A percentile compares a stretch with the other conserved stretches of the same genome.
Evolutionary conservation across 805 yeast genomes (phyloP).

Genomic region (Starmerella kuoi): DNA sequence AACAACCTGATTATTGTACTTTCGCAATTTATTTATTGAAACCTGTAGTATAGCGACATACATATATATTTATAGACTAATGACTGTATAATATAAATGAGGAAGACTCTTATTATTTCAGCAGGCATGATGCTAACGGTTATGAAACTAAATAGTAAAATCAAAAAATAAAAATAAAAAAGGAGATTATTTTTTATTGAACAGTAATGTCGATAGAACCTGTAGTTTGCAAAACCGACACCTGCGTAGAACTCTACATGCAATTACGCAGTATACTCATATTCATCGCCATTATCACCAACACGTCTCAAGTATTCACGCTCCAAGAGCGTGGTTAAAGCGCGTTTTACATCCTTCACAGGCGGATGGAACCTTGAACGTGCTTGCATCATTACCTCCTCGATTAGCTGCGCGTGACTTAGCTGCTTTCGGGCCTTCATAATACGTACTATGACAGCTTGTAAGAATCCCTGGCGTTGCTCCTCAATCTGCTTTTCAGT

Average conservation of each 20-base stretch:
- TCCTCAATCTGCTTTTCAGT: conserved; percentile 73
- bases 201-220: no score
- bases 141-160: no score
- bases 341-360: conserved; percentile 73
- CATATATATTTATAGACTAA: no score
- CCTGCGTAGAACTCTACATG: no score
- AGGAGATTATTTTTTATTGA: no score
- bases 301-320: conserved; percentile 74
- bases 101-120: no score
- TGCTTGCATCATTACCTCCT: conserved; percentile 80
- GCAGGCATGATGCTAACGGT: no score
- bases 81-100: no score
- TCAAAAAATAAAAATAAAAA: no score
- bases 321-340: conserved; percentile 74
- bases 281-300: conserved; percentile 59
- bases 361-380: conserved; percentile 73
- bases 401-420: conserved; percentile 67
- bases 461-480: conserved; percentile 70
- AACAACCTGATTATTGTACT: neutral
- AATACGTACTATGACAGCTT: conserved; percentile 89
- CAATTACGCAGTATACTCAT: conserved; percentile 62
- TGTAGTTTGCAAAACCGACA: no score
- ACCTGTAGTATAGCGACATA: no score
- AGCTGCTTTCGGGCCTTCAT: conserved; percentile 85
- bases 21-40: neutral